Evolutionary conservation across 2,329 filamentous ascomycete species (phyloP).

Genomic region (Verticillium nubilum): DNA sequence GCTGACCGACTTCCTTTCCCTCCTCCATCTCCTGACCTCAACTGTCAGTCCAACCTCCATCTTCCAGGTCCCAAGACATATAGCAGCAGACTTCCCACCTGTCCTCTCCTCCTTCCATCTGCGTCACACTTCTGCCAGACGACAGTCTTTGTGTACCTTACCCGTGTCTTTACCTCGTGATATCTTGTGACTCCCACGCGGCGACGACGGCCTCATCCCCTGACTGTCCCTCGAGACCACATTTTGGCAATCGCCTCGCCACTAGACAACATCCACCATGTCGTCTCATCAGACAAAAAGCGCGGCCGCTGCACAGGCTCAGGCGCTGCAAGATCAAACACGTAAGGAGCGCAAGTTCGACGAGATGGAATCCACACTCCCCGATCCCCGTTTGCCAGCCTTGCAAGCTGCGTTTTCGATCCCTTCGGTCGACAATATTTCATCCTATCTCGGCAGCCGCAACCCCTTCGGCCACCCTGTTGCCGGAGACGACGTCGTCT

Average conservation of each 20-base stretch:
- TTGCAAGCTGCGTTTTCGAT: constrained; percentile 23
- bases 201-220: neutral
- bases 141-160: neutral
- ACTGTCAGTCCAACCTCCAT: neutral
- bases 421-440: constrained; percentile 27
- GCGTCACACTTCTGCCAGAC: neutral
- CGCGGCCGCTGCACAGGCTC: constrained; percentile 20
- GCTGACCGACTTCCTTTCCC: neutral
- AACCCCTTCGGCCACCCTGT: constrained; percentile 58
- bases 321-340: constrained; percentile 45
- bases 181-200: neutral
- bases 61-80: neutral
- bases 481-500: constrained; percentile 65
- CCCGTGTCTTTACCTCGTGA: neutral
- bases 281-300: neutral
- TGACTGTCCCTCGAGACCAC: neutral
- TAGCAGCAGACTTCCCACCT: neutral
- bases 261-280: neutral
- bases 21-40: neutral
- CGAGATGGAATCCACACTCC: constrained; percentile 43
- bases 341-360: constrained; percentile 43
- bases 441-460: constrained; percentile 43
- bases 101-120: neutral
- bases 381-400: constrained; percentile 23
- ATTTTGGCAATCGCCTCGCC: neutral